These are phyloP conservation scores for Penicillium corylophilum DNA, from an alignment of 2,329 filamentous ascomycete species.

Conservation along the genomic window DNA sequence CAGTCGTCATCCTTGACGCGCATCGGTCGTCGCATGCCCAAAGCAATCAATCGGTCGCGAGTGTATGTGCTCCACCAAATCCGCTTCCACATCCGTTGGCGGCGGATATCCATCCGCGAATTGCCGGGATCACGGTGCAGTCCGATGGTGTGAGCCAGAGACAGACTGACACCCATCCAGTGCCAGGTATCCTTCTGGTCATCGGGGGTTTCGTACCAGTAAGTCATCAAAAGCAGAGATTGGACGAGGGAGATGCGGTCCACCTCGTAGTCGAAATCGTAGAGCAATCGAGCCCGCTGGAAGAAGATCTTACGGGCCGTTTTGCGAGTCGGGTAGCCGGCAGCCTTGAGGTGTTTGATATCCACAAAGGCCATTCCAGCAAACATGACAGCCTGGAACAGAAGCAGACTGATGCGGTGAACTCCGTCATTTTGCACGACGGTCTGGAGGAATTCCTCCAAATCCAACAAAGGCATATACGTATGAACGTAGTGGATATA, in stretches of 20 bases:
- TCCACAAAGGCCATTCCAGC: conserved; percentile 86
- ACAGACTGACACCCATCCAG: conserved; percentile 96
- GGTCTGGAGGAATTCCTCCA: conserved; percentile 58
- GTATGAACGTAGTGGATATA: conserved; percentile 91
- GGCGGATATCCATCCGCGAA: conserved; percentile 69
- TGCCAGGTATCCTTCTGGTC: conserved; percentile 98
- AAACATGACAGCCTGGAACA: conserved; percentile 96
- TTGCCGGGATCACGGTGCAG: conserved; percentile 81
- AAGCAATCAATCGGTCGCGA: conserved; percentile 84
- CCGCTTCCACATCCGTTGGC: conserved; percentile 84
- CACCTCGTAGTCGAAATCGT: conserved; percentile 92
- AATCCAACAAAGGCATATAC: conserved; percentile 83
- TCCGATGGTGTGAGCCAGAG: conserved; percentile 88
- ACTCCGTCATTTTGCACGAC: conserved; percentile 68
- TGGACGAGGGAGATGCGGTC: conserved; percentile 88
- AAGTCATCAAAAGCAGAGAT: conserved; percentile 86
- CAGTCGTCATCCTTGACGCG: conserved; percentile 92
- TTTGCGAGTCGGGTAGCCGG: conserved; percentile 75
- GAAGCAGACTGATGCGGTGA: conserved; percentile 73
- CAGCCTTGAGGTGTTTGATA: conserved; percentile 70
- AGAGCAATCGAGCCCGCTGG: conserved; percentile 81
- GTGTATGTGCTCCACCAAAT: conserved; percentile 99
- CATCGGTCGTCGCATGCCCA: conserved; percentile 90
- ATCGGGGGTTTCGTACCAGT: conserved; percentile 96
- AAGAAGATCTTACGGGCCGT: conserved; percentile 86